A percentile compares a stretch with the other conserved stretches of the same genome.
phyloP scores from a whole-genome alignment of 371 early-diverging fungal genomes.

The Rhizopus stolonifer region DNA sequence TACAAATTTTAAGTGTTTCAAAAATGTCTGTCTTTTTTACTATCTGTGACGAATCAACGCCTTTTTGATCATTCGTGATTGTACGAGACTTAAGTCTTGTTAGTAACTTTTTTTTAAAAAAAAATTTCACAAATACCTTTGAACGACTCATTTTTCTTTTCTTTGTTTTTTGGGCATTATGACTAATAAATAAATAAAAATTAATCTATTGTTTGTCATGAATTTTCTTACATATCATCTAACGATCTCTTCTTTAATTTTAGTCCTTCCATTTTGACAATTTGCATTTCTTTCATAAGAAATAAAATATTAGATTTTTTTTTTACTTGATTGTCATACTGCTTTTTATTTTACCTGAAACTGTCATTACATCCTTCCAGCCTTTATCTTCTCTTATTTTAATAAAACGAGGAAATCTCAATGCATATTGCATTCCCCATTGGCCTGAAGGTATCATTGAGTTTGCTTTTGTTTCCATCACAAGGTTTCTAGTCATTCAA shows the following conservation, averaged over 20 bases:
- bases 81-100: slow-evolving; percentile 11
- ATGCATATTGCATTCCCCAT: slow-evolving; percentile 61
- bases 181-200: not conserved
- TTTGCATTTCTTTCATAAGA: slow-evolving; percentile 8
- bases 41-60: slow-evolving; percentile 44
- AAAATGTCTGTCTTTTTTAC: slow-evolving; percentile 51
- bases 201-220: not conserved
- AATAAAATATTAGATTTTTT: not conserved
- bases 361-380: slow-evolving; percentile 57
- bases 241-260: not conserved
- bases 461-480: slow-evolving; percentile 69
- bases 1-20: slow-evolving; percentile 60
- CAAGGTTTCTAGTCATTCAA: slow-evolving; percentile 62
- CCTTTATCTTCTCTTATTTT: slow-evolving; percentile 67
- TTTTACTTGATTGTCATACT: slow-evolving; percentile 28
- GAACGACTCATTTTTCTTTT: not conserved
- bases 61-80: slow-evolving; percentile 40
- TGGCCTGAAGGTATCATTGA: slow-evolving; percentile 48
- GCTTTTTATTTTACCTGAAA: slow-evolving; percentile 27
- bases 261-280: slow-evolving; percentile 15
- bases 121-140: not conserved
- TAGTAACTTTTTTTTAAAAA: not conserved
- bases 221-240: not conserved
- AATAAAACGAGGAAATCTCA: slow-evolving; percentile 77
- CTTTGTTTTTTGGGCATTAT: not conserved